These are phyloP conservation scores for Trypanosoma platydactyli DNA, from an alignment of 208 protist species.

Conservation along the genomic window DNA sequence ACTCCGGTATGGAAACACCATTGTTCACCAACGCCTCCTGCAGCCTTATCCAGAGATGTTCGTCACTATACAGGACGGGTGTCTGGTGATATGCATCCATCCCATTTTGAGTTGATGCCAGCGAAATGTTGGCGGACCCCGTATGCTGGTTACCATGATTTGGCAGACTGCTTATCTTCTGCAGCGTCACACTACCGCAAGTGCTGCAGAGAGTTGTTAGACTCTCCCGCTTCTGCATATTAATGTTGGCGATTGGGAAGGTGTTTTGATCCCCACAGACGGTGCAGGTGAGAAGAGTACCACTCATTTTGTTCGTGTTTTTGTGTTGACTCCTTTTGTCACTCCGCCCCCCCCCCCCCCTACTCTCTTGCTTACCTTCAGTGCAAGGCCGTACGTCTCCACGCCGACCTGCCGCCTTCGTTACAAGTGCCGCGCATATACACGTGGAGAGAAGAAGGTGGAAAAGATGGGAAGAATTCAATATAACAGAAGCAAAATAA, in stretches of 20 bases:
- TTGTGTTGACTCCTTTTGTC: background rate
- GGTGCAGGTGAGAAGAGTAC: constrained; percentile 14
- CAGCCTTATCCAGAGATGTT: constrained; percentile 13
- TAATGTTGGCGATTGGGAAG: background rate
- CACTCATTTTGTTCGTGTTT: constrained; percentile 18
- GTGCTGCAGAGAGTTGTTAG: constrained; percentile 22
- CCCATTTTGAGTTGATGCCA: background rate
- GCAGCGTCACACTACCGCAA: constrained; percentile 15
- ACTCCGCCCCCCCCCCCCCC: too few relatives aligned
- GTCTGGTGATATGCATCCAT: background rate
- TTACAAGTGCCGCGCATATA: too few relatives aligned
- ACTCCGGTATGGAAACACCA: constrained; percentile 20
- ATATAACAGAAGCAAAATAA: background rate
- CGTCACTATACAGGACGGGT: background rate
- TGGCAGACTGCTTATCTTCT: background rate
- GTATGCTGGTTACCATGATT: background rate
- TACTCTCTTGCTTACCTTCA: background rate
- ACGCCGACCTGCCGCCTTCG: background rate
- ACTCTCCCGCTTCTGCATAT: constrained; percentile 3
- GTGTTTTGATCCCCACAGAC: constrained; percentile 13
- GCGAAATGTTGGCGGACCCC: background rate
- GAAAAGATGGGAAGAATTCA: background rate
- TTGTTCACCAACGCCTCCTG: constrained; percentile 23
- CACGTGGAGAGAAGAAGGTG: background rate
- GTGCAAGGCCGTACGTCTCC: background rate